Evolutionary conservation across 2,329 filamentous ascomycete species (phyloP).

Genomic region (Cladosporium sp.): DNA sequence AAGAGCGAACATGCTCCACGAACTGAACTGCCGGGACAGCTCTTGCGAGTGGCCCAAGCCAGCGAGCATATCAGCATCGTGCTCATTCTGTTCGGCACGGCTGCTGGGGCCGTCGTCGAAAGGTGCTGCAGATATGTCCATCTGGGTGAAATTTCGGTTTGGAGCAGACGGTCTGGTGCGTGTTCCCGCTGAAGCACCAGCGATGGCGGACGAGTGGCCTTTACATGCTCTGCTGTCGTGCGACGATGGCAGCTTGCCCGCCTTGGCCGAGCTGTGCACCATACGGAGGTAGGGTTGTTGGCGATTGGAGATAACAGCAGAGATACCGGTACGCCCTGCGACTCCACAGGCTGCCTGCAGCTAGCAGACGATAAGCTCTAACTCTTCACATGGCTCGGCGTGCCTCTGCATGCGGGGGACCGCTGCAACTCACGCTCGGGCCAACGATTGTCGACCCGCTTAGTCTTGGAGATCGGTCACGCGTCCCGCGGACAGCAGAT

Average conservation of each 20-base stretch:
- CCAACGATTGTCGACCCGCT: neutral
- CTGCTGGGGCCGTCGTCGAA: neutral
- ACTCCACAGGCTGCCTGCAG: no score
- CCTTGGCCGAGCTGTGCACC: slow-evolving; percentile 4
- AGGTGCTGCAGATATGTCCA: slow-evolving; percentile 13
- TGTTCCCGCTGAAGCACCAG: neutral
- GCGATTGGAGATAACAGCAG: neutral
- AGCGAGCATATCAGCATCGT: slow-evolving; percentile 44
- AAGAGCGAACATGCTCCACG: slow-evolving; percentile 59
- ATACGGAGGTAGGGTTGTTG: neutral
- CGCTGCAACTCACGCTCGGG: neutral
- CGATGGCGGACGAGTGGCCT: slow-evolving; percentile 1
- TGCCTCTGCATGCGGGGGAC: neutral
- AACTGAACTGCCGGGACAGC: slow-evolving; percentile 51
- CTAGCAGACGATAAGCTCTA: neutral
- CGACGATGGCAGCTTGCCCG: slow-evolving; percentile 9
- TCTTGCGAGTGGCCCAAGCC: slow-evolving; percentile 47
- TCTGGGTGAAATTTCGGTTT: slow-evolving; percentile 14
- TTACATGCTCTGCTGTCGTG: slow-evolving; percentile 7
- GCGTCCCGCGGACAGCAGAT: neutral
- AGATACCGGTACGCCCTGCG: neutral
- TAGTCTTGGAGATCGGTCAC: neutral
- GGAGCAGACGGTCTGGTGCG: neutral
- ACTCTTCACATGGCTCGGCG: neutral
- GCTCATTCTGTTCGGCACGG: slow-evolving; percentile 6